Evolutionary conservation across 1,284 basidiomycete genomes (phyloP).

Genomic region (Apiotrichum mycotoxinovorans): DNA sequence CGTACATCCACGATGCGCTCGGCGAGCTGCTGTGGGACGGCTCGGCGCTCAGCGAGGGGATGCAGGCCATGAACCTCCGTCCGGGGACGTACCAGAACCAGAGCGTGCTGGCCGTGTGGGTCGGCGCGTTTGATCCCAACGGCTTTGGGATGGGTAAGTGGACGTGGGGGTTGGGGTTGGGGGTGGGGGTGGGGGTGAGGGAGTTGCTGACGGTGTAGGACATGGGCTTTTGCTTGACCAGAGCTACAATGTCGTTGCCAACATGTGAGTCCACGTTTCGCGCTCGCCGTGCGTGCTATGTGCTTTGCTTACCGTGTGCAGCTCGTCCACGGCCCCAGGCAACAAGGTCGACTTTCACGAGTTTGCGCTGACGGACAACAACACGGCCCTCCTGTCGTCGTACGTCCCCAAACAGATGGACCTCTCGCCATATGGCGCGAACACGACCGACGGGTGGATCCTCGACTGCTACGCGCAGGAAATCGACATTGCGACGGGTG

Average conservation of each 20-base stretch:
- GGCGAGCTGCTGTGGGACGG: slow-evolving; percentile 39
- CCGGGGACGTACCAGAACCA: slow-evolving; percentile 23
- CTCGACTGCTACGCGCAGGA: slow-evolving; percentile 36
- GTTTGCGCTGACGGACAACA: slow-evolving; percentile 35
- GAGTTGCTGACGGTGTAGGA: too few species aligned
- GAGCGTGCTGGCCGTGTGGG: slow-evolving; percentile 31
- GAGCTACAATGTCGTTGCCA: slow-evolving; percentile 30
- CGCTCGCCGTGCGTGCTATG: too few species aligned
- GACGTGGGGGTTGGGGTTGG: too few species aligned
- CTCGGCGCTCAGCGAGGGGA: too few species aligned
- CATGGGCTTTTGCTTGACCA: slow-evolving; percentile 27
- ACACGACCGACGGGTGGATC: slow-evolving; percentile 16
- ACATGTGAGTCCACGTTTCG: too few species aligned
- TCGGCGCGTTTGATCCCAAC: slow-evolving; percentile 24
- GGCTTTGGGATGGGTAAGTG: slow-evolving; percentile 35
- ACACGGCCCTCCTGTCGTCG: slow-evolving; percentile 37
- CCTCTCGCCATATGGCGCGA: slow-evolving; percentile 25
- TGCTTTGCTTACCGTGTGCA: too few species aligned
- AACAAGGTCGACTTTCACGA: slow-evolving; percentile 29
- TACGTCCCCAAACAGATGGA: slow-evolving; percentile 29
- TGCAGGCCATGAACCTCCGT: slow-evolving; percentile 28
- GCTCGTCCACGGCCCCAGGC: slow-evolving; percentile 14
- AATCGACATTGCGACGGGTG: slow-evolving; percentile 36
- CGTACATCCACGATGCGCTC: slow-evolving; percentile 26
- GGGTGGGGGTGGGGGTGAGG: too few species aligned